Percentiles rank a stretch among this genome's conserved stretches.
These are phyloP conservation scores for Amaranthus cruentus DNA, from an alignment of 148 eudicot species.

Conservation along the genomic window DNA sequence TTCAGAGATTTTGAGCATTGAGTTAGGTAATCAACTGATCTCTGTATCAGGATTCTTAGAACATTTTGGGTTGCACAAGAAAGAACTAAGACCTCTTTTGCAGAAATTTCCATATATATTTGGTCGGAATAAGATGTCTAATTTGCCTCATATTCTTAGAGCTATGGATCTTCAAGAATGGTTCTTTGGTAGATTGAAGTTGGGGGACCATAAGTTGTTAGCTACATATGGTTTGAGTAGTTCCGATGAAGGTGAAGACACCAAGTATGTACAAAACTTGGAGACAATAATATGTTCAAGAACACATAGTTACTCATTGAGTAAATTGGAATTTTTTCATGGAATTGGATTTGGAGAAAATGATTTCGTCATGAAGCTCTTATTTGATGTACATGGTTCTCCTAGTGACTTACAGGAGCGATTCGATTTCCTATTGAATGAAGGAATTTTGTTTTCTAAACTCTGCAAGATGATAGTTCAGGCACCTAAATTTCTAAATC, in stretches of 20 bases:
- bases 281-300: constrained; percentile 30
- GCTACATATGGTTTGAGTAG: constrained; percentile 28
- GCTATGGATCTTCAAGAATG: constrained; percentile 61
- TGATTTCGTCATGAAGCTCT: constrained; percentile 32
- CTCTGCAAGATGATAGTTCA: constrained; percentile 51
- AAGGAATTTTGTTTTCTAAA: constrained; percentile 49
- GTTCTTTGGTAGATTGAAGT: constrained; percentile 50
- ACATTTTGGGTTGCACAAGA: constrained; percentile 41
- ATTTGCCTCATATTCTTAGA: constrained; percentile 59
- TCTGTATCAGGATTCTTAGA: constrained; percentile 48
- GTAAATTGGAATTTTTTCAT: constrained; percentile 53
- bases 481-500: constrained; percentile 59
- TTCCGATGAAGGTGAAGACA: constrained; percentile 42
- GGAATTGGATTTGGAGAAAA: constrained; percentile 73
- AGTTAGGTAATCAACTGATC: constrained; percentile 36
- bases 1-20: constrained; percentile 44
- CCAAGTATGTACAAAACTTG: constrained; percentile 28
- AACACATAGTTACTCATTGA: constrained; percentile 23
- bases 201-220: constrained; percentile 35
- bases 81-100: constrained; percentile 26
- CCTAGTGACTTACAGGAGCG: constrained; percentile 45
- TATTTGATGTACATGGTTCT: constrained; percentile 34
- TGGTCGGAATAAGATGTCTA: constrained; percentile 51
- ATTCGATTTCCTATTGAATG: constrained; percentile 46
- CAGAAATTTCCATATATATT: constrained; percentile 48